A percentile compares a stretch with the other conserved stretches of the same genome.
Evolutionary conservation across 2,329 filamentous ascomycete genomes (phyloP).

Genomic region (Penicillium sp.): DNA sequence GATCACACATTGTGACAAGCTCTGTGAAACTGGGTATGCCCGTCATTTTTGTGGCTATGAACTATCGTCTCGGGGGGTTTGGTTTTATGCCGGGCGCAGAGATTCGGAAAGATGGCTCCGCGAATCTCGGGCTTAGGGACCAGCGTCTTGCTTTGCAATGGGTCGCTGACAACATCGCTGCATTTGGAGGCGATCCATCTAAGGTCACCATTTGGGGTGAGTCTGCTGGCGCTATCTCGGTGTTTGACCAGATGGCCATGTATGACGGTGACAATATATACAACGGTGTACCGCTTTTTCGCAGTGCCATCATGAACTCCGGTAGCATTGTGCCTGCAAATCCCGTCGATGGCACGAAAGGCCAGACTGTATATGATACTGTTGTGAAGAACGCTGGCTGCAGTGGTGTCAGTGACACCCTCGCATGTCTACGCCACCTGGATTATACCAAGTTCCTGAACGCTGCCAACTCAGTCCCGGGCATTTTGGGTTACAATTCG

Average conservation of each 20-base stretch:
- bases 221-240: conserved; percentile 68
- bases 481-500: conserved; percentile 64
- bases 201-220: conserved; percentile 80
- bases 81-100: conserved; percentile 71
- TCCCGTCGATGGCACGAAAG: conserved; percentile 63
- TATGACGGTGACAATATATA: conserved; percentile 71
- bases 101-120: conserved; percentile 62
- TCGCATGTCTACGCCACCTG: conserved; percentile 48
- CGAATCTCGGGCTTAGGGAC: conserved; percentile 70
- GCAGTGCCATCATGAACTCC: conserved; percentile 74
- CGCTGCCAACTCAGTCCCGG: conserved; percentile 68
- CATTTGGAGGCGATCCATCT: conserved; percentile 75
- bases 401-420: conserved; percentile 37
- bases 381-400: conserved; percentile 50
- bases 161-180: conserved; percentile 72
- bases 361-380: conserved; percentile 54
- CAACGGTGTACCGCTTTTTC: conserved; percentile 72
- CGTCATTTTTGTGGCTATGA: conserved; percentile 72
- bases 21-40: conserved; percentile 55
- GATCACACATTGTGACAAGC: conserved; percentile 27
- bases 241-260: conserved; percentile 71
- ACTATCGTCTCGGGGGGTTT: conserved; percentile 73
- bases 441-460: conserved; percentile 52
- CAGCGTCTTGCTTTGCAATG: conserved; percentile 71
- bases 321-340: conserved; percentile 62